Evolutionary conservation across 2,329 filamentous ascomycete genomes (phyloP), one percentile per base, ranked within the genome.

Genomic region (Fusarium solani-melongenae): DNA sequence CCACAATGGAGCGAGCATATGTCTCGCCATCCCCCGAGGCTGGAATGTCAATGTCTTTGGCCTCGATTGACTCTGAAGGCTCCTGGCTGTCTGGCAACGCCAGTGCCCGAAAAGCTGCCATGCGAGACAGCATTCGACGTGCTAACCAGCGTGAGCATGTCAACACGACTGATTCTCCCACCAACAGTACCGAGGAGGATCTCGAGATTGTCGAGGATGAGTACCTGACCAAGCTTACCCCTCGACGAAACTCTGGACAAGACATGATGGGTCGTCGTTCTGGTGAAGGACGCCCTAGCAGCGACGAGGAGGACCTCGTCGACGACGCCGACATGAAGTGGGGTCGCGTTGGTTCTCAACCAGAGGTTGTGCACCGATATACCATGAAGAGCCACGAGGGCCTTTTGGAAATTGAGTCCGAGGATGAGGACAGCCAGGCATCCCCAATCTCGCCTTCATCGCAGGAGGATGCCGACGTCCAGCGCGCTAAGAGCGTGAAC

Each of bases 21-120:
- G 72, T 64, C 20, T 74, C 77, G 5, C 77, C 78, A 24, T 91
- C 88, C 6, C 90, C 86, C 20, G 91, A 88, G 74, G 88, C 84
- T 38, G 88, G 95, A 78, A 86, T 95, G 79, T 94, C 95, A 33
- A 92, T 95, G 81, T 98, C 96, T 0, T 87, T 98, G 20, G 96
- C 95, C 2, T 98, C 95, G 0, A 94, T 98, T 67, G 96, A 98
- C 79, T 98, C 95, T 0, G 96, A 99, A 84, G 96, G 90, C 6
- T 98, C 95, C 1, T 99, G 96, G 96, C 91, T 99, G 51, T 96
- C 95, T 5, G 95, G 96, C 17, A 91, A 92, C 65, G 82, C 86
- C 58, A 88, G 86, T 73, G 86, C 85, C 77, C 82, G 86, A 72
- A 82, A 83, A 33, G 86, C 86, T 64, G 80, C 86, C 79, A 81